Conservation (phyloP, 768 basidiomycete species). For the Coprinopsis sp. region DNA sequence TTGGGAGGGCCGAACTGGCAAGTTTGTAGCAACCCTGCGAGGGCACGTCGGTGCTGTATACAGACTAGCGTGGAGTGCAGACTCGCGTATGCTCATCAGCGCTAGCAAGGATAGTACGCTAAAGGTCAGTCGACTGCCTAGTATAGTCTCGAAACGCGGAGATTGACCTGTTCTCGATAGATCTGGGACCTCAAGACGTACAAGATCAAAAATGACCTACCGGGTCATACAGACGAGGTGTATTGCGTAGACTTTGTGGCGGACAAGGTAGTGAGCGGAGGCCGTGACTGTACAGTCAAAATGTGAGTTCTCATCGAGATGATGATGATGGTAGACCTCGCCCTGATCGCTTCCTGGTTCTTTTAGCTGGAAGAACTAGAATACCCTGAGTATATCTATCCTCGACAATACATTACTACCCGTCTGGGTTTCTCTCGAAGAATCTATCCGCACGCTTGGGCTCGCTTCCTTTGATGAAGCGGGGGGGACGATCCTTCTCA, state of each 20-base stretch:
- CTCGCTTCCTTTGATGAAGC: no score
- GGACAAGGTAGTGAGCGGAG: constrained; percentile 99
- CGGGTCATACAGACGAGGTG: constrained; percentile 96
- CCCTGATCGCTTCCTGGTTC: neutral
- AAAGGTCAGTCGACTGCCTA: constrained; percentile 54
- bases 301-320: constrained; percentile 63
- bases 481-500: no score
- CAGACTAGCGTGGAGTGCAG: constrained; percentile 91
- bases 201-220: constrained; percentile 90
- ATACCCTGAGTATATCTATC: no score
- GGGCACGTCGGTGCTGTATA: constrained; percentile 96
- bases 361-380: constrained; percentile 18
- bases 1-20: constrained; percentile 83
- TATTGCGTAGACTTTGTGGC: constrained; percentile 99
- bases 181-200: constrained; percentile 97
- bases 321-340: no score
- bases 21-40: constrained; percentile 85
- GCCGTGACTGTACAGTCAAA: constrained; percentile 85
- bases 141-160: neutral
- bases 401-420: no score
- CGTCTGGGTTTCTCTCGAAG: no score
- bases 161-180: constrained; percentile 31
- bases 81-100: constrained; percentile 86
- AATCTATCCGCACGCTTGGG: no score
- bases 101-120: constrained; percentile 95